These are phyloP conservation scores for Aspergillus bridgeri DNA, from an alignment of 495 filamentous ascomycete species.

Conservation along the genomic window DNA sequence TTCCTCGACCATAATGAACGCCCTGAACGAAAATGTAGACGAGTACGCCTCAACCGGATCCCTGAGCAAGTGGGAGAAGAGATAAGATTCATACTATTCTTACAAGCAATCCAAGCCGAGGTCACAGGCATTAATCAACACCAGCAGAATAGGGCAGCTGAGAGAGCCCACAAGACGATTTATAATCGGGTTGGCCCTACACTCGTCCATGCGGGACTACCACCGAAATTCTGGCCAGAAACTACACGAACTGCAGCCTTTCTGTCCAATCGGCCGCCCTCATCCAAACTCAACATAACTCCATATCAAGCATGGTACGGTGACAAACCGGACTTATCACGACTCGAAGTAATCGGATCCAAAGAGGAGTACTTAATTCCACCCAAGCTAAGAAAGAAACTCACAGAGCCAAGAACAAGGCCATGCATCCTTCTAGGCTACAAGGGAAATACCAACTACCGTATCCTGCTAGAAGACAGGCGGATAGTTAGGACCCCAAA, in stretches of 20 bases:
- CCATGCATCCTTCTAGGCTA: not conserved
- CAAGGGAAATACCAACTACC: not conserved
- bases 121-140: not conserved
- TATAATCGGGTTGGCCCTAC: not conserved
- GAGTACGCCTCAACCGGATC: not conserved
- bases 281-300: not conserved
- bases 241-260: not conserved
- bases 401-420: not conserved
- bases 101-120: not conserved
- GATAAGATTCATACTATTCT: not conserved
- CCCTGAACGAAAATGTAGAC: not conserved
- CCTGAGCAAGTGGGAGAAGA: conserved; percentile 1
- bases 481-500: not conserved
- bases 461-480: not conserved
- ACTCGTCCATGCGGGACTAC: not conserved
- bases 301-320: not conserved
- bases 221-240: not conserved
- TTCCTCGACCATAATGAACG: not conserved
- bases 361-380: not conserved
- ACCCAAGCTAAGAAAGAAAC: not conserved
- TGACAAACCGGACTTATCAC: not conserved
- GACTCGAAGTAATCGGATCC: not conserved
- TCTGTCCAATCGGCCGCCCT: not conserved
- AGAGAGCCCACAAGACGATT: conserved; percentile 1
- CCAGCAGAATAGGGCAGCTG: not conserved